Evolutionary conservation across 129 eudicot genomes (phyloP), one percentile per base, ranked within the genome.

Genomic region (Ambrosia trifida): DNA sequence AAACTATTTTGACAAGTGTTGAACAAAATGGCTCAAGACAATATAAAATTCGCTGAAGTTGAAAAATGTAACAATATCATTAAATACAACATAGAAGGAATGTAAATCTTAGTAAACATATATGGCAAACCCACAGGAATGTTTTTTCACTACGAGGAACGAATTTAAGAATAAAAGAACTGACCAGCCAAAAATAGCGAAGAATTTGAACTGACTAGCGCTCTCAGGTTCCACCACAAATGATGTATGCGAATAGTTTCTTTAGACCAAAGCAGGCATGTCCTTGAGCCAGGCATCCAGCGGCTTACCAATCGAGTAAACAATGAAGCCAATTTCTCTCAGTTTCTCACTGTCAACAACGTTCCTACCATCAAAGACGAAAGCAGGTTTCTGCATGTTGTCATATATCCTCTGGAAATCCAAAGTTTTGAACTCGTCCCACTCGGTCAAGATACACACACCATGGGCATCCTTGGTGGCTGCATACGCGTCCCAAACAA

Each of bases 281-380:
- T 91, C 92, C 84, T 84, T 88, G 72, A 91, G 89, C 97, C 97
- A 91, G 2, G 89, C 89, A 70, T 91, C 97, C 1, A 91, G 85
- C n/a, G 97, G 97, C 92, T 91, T 91, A 68, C 97, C 97, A 16
- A 91, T 91, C 3, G 97, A 87, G 89, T 91, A 91, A 6, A 88
- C 97, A 54, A 90, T 90, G 73, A 90, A 90, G 9, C 96, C 96
- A 41, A 90, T 87, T 24, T 90, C 77, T 75, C 96, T 90, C 60
- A 90, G 83, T 79, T 87, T 87, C 36, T 81, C 83, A 19, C 51
- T 81, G 69, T 85, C 77, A 11, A 84, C 83, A 47, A 91, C 80
- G 45, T 87, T 91, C 85, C 97, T 83, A 12, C 97, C 95, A 82
- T 91, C 97, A 49, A 91, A 91, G 24, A 90, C 60, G 45, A 90